phyloP scores from a whole-genome alignment of 2,329 filamentous ascomycete genomes.

The Cytospora schulzeri region DNA sequence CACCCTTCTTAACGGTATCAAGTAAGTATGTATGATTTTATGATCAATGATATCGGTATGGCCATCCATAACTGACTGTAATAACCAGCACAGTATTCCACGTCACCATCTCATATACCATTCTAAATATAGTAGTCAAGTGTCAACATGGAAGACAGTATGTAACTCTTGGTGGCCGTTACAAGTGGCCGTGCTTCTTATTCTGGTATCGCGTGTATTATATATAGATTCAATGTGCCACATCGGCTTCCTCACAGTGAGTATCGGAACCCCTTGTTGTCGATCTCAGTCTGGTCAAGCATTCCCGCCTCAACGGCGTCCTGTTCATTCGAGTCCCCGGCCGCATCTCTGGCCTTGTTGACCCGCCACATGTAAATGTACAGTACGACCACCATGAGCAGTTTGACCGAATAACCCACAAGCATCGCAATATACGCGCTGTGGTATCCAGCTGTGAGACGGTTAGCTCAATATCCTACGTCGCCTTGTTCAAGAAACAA shows the following conservation, averaged over 20 bases:
- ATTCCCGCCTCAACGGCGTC: constrained; percentile 36
- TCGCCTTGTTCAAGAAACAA: too few relatives aligned
- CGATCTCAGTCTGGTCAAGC: constrained; percentile 37
- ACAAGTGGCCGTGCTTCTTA: neutral
- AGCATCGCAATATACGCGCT: constrained; percentile 40
- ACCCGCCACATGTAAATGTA: constrained; percentile 36
- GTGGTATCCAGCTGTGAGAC: constrained; percentile 33
- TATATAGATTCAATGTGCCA: neutral
- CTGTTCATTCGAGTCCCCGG: constrained; percentile 33
- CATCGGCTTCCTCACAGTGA: constrained; percentile 16
- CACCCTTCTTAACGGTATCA: too few relatives aligned
- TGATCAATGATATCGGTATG: too few relatives aligned
- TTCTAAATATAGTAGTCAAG: neutral
- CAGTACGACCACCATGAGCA: constrained; percentile 33
- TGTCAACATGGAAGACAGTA: neutral
- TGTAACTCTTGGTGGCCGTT: neutral
- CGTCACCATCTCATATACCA: too few relatives aligned
- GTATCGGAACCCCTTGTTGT: constrained; percentile 38
- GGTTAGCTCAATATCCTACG: neutral
- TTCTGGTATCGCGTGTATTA: neutral
- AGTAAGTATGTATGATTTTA: too few relatives aligned
- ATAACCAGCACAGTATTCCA: neutral
- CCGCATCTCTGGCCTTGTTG: constrained; percentile 37
- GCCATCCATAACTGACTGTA: too few relatives aligned
- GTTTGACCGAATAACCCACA: constrained; percentile 36